Conservation (phyloP, 345 rosid genomes). For the Gossypium sturtianum region DNA sequence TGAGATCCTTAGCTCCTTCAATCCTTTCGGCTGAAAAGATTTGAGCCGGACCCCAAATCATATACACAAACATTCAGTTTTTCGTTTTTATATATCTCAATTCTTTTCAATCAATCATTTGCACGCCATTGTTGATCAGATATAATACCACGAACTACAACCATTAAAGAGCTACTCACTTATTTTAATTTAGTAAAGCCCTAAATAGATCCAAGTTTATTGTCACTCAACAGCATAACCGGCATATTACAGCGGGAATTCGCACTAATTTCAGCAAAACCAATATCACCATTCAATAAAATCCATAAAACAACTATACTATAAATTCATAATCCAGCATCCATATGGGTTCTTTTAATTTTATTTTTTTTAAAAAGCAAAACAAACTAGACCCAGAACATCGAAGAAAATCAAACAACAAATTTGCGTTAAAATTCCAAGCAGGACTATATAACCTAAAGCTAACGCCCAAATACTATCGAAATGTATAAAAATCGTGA, state of each 20-base stretch:
- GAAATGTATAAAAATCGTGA: background rate
- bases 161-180: background rate
- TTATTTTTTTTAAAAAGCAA: background rate
- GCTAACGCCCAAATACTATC: background rate
- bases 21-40: background rate
- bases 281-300: background rate
- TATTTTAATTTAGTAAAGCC: background rate
- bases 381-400: background rate
- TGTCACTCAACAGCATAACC: background rate
- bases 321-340: background rate
- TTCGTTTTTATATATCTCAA: background rate
- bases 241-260: background rate
- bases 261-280: background rate
- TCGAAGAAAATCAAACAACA: background rate
- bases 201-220: background rate
- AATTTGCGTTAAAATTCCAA: background rate
- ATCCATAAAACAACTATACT: background rate
- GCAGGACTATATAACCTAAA: background rate
- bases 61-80: background rate
- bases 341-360: background rate
- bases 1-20: background rate
- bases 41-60: background rate
- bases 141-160: background rate
- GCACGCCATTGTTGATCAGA: background rate
- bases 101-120: background rate